Evolutionary conservation across 352 stramenopile genomes (phyloP).

Genomic region (Peronospora tabacina): DNA sequence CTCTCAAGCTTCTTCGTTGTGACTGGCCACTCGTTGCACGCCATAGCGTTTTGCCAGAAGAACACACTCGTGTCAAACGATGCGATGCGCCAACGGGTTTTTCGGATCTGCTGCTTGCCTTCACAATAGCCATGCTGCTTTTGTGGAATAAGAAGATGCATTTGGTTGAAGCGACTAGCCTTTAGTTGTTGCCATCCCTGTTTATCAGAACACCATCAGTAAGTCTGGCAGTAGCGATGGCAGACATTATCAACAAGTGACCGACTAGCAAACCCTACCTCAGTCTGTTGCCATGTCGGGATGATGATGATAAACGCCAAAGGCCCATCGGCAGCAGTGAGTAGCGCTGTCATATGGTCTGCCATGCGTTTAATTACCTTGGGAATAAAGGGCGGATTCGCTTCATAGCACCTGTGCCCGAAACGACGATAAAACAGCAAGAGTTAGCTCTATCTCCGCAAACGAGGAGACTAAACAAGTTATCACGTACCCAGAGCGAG

Average conservation of each 20-base stretch:
- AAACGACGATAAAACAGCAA: not conserved
- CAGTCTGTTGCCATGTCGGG: slow-evolving; percentile 80
- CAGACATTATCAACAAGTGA: not conserved
- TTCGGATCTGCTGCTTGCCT: slow-evolving; percentile 87
- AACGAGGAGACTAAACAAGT: not conserved
- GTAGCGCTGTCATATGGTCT: slow-evolving; percentile 77
- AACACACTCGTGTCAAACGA: slow-evolving; percentile 95
- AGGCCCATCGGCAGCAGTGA: slow-evolving; percentile 50
- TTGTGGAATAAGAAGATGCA: slow-evolving; percentile 65
- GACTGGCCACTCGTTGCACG: slow-evolving; percentile 56
- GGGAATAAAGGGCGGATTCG: slow-evolving; percentile 93
- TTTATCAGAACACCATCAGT: slow-evolving; percentile 2
- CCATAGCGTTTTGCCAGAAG: slow-evolving; percentile 91
- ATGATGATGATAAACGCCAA: slow-evolving; percentile 91
- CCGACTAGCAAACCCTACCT: slow-evolving; percentile 23
- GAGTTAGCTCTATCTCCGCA: not conserved
- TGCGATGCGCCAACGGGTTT: slow-evolving; percentile 82
- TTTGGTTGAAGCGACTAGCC: slow-evolving; percentile 66
- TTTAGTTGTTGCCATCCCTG: slow-evolving; percentile 78
- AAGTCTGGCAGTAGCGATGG: no score
- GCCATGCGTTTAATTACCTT: slow-evolving; percentile 88
- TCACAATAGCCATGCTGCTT: slow-evolving; percentile 89
- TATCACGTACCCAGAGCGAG: slow-evolving; percentile 50
- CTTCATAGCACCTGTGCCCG: slow-evolving; percentile 75
- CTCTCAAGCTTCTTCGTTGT: slow-evolving; percentile 45